phyloP scores from a whole-genome alignment of 129 eudicot genomes.

The Flaveria trinervia region DNA sequence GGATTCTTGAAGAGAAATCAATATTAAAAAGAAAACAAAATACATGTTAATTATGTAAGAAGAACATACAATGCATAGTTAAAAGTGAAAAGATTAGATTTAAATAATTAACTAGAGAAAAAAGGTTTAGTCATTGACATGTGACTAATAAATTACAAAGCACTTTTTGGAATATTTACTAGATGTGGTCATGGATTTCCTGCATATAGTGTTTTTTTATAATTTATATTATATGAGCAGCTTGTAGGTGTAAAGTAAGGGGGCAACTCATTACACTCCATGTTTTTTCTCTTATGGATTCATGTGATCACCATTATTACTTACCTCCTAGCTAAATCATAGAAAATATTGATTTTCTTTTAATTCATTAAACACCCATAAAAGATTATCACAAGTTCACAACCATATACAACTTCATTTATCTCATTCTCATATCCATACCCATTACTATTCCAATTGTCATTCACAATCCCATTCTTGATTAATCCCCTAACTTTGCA shows the following conservation, averaged over 20 bases:
- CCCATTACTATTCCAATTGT: no score
- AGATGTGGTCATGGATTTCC: conserved; percentile 35
- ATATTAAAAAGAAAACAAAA: not conserved
- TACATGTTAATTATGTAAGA: not conserved
- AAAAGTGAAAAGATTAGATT: not conserved
- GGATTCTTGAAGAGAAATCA: not conserved
- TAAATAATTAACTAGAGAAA: not conserved
- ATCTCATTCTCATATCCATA: no score
- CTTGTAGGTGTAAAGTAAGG: conserved; percentile 43
- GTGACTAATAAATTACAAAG: conserved; percentile 18
- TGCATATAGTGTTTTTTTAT: conserved; percentile 12
- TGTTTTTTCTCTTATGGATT: conserved; percentile 48
- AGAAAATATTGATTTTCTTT: conserved; percentile 16
- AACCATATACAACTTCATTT: not conserved
- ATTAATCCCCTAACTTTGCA: no score
- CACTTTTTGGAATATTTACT: conserved; percentile 36
- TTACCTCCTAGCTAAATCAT: conserved; percentile 34
- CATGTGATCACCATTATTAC: conserved; percentile 68
- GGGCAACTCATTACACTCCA: conserved; percentile 50
- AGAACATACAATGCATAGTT: conserved; percentile 1
- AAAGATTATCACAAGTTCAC: not conserved
- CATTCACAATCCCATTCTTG: no score
- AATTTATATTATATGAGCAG: conserved; percentile 11
- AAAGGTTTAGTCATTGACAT: conserved; percentile 23
- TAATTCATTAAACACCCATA: conserved; percentile 4